These are phyloP conservation scores for Graphilbum fragrans DNA, from an alignment of 2,329 filamentous ascomycete species.

Conservation along the genomic window DNA sequence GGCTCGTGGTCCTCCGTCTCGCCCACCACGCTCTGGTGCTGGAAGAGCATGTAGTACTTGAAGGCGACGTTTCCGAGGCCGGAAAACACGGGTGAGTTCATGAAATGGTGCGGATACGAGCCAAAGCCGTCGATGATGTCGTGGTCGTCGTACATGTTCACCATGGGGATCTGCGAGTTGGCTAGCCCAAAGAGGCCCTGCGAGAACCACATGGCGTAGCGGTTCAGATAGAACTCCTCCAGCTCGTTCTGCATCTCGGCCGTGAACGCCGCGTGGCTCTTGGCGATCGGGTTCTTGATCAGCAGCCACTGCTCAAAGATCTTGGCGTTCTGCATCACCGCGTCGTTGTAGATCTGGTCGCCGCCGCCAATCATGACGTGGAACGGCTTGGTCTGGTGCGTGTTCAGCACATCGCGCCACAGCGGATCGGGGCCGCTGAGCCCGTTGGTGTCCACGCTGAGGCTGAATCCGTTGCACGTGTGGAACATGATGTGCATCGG, in stretches of 20 bases:
- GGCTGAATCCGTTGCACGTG: conserved; percentile 91
- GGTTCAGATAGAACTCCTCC: conserved; percentile 76
- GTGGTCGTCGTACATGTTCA: conserved; percentile 97
- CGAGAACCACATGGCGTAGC: conserved; percentile 92
- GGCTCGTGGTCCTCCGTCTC: conserved; percentile 78
- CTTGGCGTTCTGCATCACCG: conserved; percentile 59
- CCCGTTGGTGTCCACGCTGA: conserved; percentile 62
- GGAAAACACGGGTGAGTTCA: conserved; percentile 79
- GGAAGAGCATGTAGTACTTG: conserved; percentile 98
- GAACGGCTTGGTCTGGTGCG: conserved; percentile 81
- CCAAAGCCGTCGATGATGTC: conserved; percentile 87
- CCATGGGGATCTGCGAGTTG: conserved; percentile 90
- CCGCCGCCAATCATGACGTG: conserved; percentile 98
- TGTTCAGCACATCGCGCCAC: conserved; percentile 93
- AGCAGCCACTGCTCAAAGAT: conserved; percentile 76
- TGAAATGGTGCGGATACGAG: conserved; percentile 84
- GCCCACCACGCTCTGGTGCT: conserved; percentile 76
- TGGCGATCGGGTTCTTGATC: conserved; percentile 67
- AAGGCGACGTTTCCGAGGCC: conserved; percentile 85
- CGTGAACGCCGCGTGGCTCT: conserved; percentile 68
- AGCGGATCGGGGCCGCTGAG: conserved; percentile 90
- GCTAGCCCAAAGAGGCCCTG: conserved; percentile 90
- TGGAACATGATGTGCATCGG: conserved; percentile 99
- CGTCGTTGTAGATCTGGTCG: conserved; percentile 94
- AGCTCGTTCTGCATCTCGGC: conserved; percentile 77